Conservation (phyloP, 768 basidiomycete genomes). For the Psilocybe subaeruginosa region DNA sequence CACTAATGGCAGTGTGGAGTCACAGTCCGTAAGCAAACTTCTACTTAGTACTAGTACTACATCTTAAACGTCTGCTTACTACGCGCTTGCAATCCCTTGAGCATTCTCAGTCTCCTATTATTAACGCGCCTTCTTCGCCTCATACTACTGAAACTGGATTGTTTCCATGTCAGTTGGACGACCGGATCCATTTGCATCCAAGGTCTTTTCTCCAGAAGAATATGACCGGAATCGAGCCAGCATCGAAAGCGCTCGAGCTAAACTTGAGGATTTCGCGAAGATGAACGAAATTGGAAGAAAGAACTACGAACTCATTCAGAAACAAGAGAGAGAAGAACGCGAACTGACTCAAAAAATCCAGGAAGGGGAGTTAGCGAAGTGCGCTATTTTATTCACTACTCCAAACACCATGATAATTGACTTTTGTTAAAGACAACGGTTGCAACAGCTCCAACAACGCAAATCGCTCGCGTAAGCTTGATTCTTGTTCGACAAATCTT, state of each 20-base stretch:
- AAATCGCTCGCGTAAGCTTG: constrained; percentile 4
- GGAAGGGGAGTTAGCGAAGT: constrained; percentile 51
- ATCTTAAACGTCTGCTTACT: too few species aligned
- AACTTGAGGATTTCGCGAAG: constrained; percentile 33
- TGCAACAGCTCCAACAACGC: neutral
- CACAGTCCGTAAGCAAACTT: too few species aligned
- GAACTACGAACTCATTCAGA: constrained; percentile 8
- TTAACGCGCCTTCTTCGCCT: too few species aligned
- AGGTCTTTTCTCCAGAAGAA: constrained; percentile 27
- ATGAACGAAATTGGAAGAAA: constrained; percentile 43
- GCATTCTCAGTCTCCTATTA: too few species aligned
- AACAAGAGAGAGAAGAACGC: constrained; percentile 11
- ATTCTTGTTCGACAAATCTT: neutral
- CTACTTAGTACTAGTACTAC: too few species aligned
- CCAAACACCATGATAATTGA: neutral
- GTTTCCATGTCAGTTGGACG: constrained; percentile 24
- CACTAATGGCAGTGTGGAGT: too few species aligned
- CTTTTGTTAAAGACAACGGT: neutral
- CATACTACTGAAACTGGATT: too few species aligned
- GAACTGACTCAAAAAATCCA: constrained; percentile 29
- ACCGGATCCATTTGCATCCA: constrained; percentile 10
- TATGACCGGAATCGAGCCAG: constrained; percentile 32
- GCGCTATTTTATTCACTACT: constrained; percentile 2
- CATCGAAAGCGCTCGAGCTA: constrained; percentile 34
- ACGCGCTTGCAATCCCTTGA: too few species aligned